Evolutionary conservation across 116 monocot genomes (phyloP), one percentile per base, ranked within the genome.

Genomic region (Zostera marina): DNA sequence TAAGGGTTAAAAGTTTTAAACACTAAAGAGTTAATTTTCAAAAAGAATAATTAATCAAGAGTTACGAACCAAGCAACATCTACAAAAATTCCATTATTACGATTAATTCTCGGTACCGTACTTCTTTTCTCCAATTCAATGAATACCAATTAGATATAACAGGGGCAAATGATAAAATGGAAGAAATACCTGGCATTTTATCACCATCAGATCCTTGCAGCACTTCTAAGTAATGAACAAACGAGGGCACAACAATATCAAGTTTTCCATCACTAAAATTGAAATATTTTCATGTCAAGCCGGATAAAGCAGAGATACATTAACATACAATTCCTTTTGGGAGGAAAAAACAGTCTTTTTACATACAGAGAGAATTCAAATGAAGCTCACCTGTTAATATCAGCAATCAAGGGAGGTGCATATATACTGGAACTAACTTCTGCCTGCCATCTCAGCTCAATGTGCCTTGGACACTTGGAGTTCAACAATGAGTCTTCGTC

Each of bases 171-270:
- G 32, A 56, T 12, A 16, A 56, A 56, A 39, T 56, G 26, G 5
- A 39, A 56, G 8, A 26, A 41, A 47, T 59, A 89, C 96, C 96
- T 63, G 96, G 68, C 49, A 98, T 45, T 78, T 98, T 98, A 68
- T 98, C 96, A 43, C 96, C 96, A 71, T 98, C 96, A 26, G 85
- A 74, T 24, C 96, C 96, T 70, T 98, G 90, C 49, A 98, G 74
- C 54, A 90, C 90, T 68, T 98, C 96, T 65, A 98, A 74, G 72
- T 98, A 98, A 78, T 98, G 96, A 72, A 98, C 85, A 76, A 98
- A 98, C 32, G 96, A 85, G 26, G 96, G 90, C 11, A 98, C 83
- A 58, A 98, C 78, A 42, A 98, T 75, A 62, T 98, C 96, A 47
- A 98, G 80, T 57, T 89, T 85, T n/a, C 96, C 96, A 73, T 98